Conservation (phyloP, 768 basidiomycete species). For the Butyriboletus loyo region DNA sequence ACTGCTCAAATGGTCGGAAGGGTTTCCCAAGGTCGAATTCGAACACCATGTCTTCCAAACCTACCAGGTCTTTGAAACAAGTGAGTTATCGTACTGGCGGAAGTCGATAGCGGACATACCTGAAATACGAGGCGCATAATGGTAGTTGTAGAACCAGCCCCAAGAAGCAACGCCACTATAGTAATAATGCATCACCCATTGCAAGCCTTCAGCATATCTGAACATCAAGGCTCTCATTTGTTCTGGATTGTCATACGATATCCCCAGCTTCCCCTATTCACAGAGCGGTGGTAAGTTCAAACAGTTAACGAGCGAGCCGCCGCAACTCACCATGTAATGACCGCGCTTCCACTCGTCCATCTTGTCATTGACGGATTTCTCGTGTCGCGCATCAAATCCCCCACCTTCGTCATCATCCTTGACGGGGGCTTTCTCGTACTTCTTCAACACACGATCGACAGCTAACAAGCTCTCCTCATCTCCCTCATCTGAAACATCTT, state of each 20-base stretch:
- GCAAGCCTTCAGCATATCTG: conserved; percentile 88
- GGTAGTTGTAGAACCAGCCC: conserved; percentile 99
- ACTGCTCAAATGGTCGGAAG: conserved; percentile 90
- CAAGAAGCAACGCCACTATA: conserved; percentile 96
- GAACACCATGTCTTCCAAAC: conserved; percentile 78
- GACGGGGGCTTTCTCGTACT: conserved; percentile 85
- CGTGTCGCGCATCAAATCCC: conserved; percentile 77
- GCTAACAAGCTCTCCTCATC: conserved; percentile 73
- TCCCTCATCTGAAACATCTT: conserved; percentile 49
- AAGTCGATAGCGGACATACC: conserved; percentile 46
- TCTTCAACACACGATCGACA: conserved; percentile 76
- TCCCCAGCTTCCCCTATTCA: conserved; percentile 77
- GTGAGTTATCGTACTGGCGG: background rate
- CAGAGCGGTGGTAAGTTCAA: conserved; percentile 11
- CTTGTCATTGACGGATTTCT: conserved; percentile 69
- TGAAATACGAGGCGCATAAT: conserved; percentile 95
- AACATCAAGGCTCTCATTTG: conserved; percentile 69
- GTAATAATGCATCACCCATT: conserved; percentile 99
- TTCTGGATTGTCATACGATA: conserved; percentile 68
- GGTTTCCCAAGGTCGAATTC: conserved; percentile 83
- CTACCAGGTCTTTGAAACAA: conserved; percentile 46
- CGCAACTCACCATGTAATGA: conserved; percentile 84
- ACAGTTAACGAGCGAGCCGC: background rate
- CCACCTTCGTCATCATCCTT: conserved; percentile 66
- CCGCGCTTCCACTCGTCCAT: conserved; percentile 90